Conservation (phyloP, 345 rosid genomes). For the Abelmoschus esculentus region DNA sequence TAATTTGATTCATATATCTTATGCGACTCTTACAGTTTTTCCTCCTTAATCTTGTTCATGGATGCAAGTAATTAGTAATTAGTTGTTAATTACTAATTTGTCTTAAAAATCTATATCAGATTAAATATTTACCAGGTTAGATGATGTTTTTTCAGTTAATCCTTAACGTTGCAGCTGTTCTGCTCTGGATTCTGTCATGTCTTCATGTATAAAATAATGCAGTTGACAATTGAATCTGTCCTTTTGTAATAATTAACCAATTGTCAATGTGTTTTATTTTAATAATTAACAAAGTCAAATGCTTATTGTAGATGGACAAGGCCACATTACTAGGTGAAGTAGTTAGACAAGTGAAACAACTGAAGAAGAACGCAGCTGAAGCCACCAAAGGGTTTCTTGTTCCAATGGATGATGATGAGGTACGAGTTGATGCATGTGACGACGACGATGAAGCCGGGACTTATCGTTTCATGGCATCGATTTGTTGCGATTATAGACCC, state of each 20-base stretch:
- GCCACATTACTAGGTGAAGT: slow-evolving; percentile 67
- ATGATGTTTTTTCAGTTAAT: too few relatives aligned
- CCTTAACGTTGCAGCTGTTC: too few relatives aligned
- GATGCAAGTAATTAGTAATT: too few relatives aligned
- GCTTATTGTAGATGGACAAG: slow-evolving; percentile 52
- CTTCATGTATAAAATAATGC: not conserved
- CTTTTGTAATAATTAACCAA: not conserved
- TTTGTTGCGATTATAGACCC: slow-evolving; percentile 50
- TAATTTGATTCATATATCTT: too few relatives aligned
- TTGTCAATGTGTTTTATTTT: not conserved
- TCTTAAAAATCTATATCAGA: too few relatives aligned
- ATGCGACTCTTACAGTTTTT: too few relatives aligned
- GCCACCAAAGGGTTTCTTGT: slow-evolving; percentile 38
- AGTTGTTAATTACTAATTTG: too few relatives aligned
- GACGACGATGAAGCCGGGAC: slow-evolving; percentile 15
- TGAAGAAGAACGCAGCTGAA: slow-evolving; percentile 38
- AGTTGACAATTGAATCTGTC: not conserved
- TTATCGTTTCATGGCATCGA: slow-evolving; percentile 34
- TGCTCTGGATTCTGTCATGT: too few relatives aligned
- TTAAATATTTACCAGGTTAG: too few relatives aligned
- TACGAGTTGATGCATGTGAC: slow-evolving; percentile 35
- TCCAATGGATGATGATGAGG: slow-evolving; percentile 48
- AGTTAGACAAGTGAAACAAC: slow-evolving; percentile 39
- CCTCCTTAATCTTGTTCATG: too few relatives aligned
- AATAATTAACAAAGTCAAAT: slow-evolving; percentile 8